Evolutionary conservation across 2,329 filamentous ascomycete genomes (phyloP), one percentile per base, ranked within the genome.

Genomic region (Fusarium praegraminearum): DNA sequence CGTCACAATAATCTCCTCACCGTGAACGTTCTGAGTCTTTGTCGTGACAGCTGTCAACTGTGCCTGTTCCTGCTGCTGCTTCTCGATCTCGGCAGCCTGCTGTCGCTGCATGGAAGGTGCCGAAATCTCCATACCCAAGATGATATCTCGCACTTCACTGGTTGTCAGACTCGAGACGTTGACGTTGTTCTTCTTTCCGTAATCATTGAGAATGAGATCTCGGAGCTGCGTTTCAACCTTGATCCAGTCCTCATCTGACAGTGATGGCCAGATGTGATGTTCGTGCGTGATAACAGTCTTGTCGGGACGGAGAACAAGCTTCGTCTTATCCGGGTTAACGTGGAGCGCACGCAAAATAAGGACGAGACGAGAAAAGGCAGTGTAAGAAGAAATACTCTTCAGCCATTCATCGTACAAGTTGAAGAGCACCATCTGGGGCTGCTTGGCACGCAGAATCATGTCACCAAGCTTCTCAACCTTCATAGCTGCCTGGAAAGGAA

Each of bases 111-210:
- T 92, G 2, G 95, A 98, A 26, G 96, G 96, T 30, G 96, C 97
- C 63, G 93, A 97, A 62, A 99, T 99, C 79, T 99, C 97, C 97
- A 99, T 99, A 87, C 96, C 96, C 69, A 99, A 83, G 75, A 99
- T 99, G 76, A 99, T 98, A 77, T 99, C 96, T 75, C 96, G 91
- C 52, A 99, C 96, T 88, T 99, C 96, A 75, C 93, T 97, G 78
- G 90, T 97, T 2, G 96, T 99, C 81, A 99, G 86, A 79, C 94
- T 97, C 18, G 97, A 97, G 15, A 96, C 95, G 75, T 99, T 99
- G 84, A 99, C 96, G 74, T 98, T 99, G 85, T 99, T 99, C 88
- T 99, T 99, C 88, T 98, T 99, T 78, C 96, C 96, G 78, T 99
- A 99, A 78, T 99, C 96, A 73, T 98, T 98, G 73, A 99, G 79